phyloP scores from a whole-genome alignment of 495 filamentous ascomycete species.

The Geoglossum glabrum region DNA sequence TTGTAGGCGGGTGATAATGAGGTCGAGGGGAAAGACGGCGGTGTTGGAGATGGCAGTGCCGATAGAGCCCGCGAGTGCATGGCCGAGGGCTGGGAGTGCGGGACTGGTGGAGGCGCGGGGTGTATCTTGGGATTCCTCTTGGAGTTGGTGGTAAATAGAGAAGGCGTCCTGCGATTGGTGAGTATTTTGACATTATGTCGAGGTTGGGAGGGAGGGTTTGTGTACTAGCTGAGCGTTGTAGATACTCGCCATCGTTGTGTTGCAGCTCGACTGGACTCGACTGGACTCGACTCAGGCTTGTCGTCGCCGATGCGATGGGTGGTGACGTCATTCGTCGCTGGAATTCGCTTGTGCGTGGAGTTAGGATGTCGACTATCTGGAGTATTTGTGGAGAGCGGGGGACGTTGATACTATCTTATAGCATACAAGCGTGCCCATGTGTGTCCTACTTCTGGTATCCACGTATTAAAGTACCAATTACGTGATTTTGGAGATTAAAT shows the following conservation, averaged over 20 bases:
- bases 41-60: slow-evolving; percentile 68
- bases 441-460: not conserved
- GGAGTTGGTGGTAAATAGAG: slow-evolving; percentile 2
- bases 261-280: not conserved
- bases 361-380: too few species aligned
- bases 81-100: slow-evolving; percentile 66
- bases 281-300: too few species aligned
- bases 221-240: slow-evolving; percentile 4
- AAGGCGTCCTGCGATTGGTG: slow-evolving; percentile 4
- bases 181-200: not conserved
- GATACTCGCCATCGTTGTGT: not conserved
- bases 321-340: not conserved
- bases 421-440: not conserved
- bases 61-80: slow-evolving; percentile 61
- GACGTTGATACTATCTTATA: not conserved
- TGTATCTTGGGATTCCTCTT: not conserved
- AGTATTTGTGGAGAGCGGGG: too few species aligned
- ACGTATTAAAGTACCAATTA: too few species aligned
- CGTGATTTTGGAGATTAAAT: too few species aligned
- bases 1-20: slow-evolving; percentile 72
- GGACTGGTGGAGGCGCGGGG: not conserved
- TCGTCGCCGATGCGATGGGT: too few species aligned
- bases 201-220: not conserved
- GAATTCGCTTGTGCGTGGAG: not conserved
- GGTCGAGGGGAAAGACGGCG: slow-evolving; percentile 60